Conservation (phyloP, 2,329 filamentous ascomycete genomes). For the Periconia digitata region DNA sequence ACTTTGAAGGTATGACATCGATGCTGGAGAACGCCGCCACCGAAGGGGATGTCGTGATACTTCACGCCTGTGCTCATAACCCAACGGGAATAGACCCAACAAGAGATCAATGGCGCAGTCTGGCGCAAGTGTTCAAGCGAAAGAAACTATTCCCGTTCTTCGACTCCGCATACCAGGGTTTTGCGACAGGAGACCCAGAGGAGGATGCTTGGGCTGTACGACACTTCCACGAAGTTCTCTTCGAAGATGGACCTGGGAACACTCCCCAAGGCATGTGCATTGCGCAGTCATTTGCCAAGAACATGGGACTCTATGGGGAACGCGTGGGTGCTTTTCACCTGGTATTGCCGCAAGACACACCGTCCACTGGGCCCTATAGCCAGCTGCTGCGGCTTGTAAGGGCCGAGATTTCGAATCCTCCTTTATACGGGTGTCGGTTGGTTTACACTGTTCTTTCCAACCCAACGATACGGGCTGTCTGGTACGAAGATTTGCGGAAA, state of each 20-base stretch:
- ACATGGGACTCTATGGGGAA: slow-evolving; percentile 86
- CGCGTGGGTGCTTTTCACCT: slow-evolving; percentile 95
- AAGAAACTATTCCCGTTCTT: slow-evolving; percentile 94
- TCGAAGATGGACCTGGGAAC: slow-evolving; percentile 87
- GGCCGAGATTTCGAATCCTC: slow-evolving; percentile 96
- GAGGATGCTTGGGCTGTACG: slow-evolving; percentile 89
- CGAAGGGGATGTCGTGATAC: slow-evolving; percentile 75
- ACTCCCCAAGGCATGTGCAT: too few relatives aligned
- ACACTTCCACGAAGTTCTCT: too few relatives aligned
- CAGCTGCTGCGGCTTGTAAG: slow-evolving; percentile 94
- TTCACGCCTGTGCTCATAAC: slow-evolving; percentile 97
- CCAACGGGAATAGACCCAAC: slow-evolving; percentile 96
- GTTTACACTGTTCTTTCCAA: slow-evolving; percentile 85
- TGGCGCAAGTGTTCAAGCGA: slow-evolving; percentile 63
- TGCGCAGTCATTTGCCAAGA: slow-evolving; percentile 57
- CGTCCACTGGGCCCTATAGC: slow-evolving; percentile 71
- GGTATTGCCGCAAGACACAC: slow-evolving; percentile 63
- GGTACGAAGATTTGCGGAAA: slow-evolving; percentile 86
- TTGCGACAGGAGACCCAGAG: slow-evolving; percentile 85
- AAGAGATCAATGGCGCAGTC: slow-evolving; percentile 81
- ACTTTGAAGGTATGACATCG: slow-evolving; percentile 84
- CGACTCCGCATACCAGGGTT: slow-evolving; percentile 96
- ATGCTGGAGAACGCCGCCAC: slow-evolving; percentile 70
- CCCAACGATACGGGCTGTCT: slow-evolving; percentile 76
- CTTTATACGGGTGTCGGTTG: slow-evolving; percentile 89